Conservation (phyloP, 805 yeast species). For the Sugiyamaella valdiviana region DNA sequence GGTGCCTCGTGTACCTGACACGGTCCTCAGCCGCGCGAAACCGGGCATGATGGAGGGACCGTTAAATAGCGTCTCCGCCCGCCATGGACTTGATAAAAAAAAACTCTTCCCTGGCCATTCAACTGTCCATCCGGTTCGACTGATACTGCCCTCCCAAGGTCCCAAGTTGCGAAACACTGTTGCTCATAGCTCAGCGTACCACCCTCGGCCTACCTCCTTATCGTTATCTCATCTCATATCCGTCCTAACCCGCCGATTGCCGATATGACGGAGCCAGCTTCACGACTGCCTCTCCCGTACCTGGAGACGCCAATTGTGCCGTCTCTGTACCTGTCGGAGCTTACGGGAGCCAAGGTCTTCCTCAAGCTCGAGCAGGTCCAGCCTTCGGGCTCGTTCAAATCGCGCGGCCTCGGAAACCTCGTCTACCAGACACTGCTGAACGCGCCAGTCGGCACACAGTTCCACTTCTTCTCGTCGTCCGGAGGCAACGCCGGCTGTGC, state of each 20-base stretch:
- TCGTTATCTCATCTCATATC: too few relatives aligned
- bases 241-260: background rate
- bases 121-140: too few relatives aligned
- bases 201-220: too few relatives aligned
- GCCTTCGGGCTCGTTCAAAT: constrained; percentile 89
- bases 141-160: too few relatives aligned
- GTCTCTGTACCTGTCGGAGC: constrained; percentile 69
- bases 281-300: constrained; percentile 20
- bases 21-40: background rate
- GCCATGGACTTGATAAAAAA: too few relatives aligned
- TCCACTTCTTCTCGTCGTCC: constrained; percentile 71
- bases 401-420: constrained; percentile 92
- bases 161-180: too few relatives aligned
- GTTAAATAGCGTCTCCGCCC: background rate
- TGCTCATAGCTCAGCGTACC: too few relatives aligned
- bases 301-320: constrained; percentile 67
- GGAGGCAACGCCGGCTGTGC: constrained; percentile 98
- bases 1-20: background rate
- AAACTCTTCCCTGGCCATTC: too few relatives aligned
- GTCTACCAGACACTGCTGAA: constrained; percentile 45
- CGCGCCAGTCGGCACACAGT: constrained; percentile 42
- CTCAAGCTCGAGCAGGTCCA: constrained; percentile 80
- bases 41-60: background rate
- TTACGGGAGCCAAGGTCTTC: constrained; percentile 60
- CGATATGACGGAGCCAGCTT: background rate